These are phyloP conservation scores for Clonostachys solani DNA, from an alignment of 2,329 filamentous ascomycete genomes.

Conservation along the genomic window DNA sequence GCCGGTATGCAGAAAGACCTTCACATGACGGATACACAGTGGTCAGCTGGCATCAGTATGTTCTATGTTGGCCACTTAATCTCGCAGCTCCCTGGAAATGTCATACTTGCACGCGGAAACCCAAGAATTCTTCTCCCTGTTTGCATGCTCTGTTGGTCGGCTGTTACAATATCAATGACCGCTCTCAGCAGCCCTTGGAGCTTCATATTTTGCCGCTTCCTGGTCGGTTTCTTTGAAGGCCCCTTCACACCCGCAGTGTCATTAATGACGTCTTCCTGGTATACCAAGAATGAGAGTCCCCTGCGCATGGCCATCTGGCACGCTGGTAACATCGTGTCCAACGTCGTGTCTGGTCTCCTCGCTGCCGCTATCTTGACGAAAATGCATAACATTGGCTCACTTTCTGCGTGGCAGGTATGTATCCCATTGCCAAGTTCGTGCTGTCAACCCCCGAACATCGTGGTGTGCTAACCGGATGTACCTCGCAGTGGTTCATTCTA, in stretches of 20 bases:
- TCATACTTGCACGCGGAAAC: slow-evolving; percentile 33
- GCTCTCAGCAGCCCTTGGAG: slow-evolving; percentile 21
- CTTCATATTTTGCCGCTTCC: slow-evolving; percentile 21
- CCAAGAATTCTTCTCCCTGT: slow-evolving; percentile 25
- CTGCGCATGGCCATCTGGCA: slow-evolving; percentile 40
- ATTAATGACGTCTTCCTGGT: slow-evolving; percentile 41
- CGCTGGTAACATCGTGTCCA: slow-evolving; percentile 37
- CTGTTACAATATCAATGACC: slow-evolving; percentile 37
- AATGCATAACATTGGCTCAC: slow-evolving; percentile 29
- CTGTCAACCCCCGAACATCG: too few relatives aligned
- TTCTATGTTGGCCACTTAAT: slow-evolving; percentile 42
- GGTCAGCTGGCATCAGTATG: slow-evolving; percentile 31
- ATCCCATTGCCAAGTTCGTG: too few relatives aligned
- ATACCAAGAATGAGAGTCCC: slow-evolving; percentile 36
- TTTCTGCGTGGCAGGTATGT: slow-evolving; percentile 29
- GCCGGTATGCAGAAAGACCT: slow-evolving; percentile 29
- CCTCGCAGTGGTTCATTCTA: slow-evolving; percentile 37
- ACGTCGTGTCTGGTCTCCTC: slow-evolving; percentile 35
- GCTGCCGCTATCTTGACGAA: slow-evolving; percentile 37
- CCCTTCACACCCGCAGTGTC: slow-evolving; percentile 41
- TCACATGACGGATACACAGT: slow-evolving; percentile 23
- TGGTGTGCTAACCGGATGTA: too few relatives aligned
- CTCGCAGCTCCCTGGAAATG: slow-evolving; percentile 38
- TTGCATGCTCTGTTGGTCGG: slow-evolving; percentile 35
- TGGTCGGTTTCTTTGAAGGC: slow-evolving; percentile 21